Conservation (phyloP, 163 green algal species). For the Scenedesmus sp. region DNA sequence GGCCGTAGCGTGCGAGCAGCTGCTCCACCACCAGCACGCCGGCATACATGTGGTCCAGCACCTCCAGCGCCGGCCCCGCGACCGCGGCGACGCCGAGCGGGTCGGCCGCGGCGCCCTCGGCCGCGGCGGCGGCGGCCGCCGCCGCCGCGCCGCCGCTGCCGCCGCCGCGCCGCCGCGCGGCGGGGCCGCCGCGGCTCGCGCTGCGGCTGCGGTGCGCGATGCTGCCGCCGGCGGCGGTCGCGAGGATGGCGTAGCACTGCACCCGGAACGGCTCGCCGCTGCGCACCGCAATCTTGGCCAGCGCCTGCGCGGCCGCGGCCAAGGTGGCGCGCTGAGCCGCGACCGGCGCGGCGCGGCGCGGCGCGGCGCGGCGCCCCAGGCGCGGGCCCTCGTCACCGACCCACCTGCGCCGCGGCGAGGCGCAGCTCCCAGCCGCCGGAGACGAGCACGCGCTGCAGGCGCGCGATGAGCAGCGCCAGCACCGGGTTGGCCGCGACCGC, state of each 20-base stretch:
- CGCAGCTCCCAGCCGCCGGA: constrained; percentile 59
- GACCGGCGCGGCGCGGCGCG: too few relatives aligned
- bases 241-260: constrained; percentile 78
- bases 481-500: constrained; percentile 55
- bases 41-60: constrained; percentile 60
- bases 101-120: constrained; percentile 46
- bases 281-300: constrained; percentile 81
- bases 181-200: constrained; percentile 23
- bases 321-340: too few relatives aligned
- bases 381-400: too few relatives aligned
- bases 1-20: constrained; percentile 61
- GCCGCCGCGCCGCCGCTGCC: background rate
- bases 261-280: constrained; percentile 85
- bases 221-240: constrained; percentile 36
- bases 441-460: constrained; percentile 62
- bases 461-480: constrained; percentile 59
- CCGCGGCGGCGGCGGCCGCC: constrained; percentile 15
- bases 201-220: background rate
- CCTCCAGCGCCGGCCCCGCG: constrained; percentile 63
- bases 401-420: constrained; percentile 49
- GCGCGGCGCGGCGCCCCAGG: too few relatives aligned
- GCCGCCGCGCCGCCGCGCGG: background rate
- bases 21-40: constrained; percentile 62
- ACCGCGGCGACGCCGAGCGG: constrained; percentile 68
- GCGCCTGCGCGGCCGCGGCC: constrained; percentile 49